Evolutionary conservation across 2,329 filamentous ascomycete species (phyloP), one percentile per base, ranked within the genome.

Genomic region (Xylariomycetidae sp.): DNA sequence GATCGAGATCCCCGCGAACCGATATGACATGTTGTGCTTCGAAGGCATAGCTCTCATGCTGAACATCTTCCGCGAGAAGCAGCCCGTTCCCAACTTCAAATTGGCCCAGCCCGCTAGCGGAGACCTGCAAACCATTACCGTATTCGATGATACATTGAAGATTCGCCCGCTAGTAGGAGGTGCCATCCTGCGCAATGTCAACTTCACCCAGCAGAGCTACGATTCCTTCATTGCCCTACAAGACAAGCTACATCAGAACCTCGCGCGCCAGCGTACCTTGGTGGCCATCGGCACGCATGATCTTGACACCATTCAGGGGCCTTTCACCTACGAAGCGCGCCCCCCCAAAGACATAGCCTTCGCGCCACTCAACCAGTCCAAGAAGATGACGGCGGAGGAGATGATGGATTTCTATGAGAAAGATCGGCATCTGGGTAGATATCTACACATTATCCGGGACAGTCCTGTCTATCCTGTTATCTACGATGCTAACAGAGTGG

Each of bases 201-300:
- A 82, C 54, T 97, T 98, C 72, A 89, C 86, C 50, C 75, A 92
- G 67, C 86, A 82, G 48, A 77, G 85, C 47, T 98, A 98, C 62
- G 87, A 94, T 50, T 96, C 88, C 55, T 98, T 98, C 84, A 98
- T 98, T 58, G 78, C 83, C 36, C 75, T 98, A 30, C 92, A 98
- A 68, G 94, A 98, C 67, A 98, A 98, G 70, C 77, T 98, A 30
- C 92, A 98, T 68, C 85, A 90, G 60, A 98, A 98, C 58, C 70
- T 98, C 46, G 94, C 92, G 30, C 80, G 92, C 42, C 86, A 97
- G 63, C 74, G 92, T 52, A 96, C 90, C 1, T 68, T 98, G 29
- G 90, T 96, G n/a, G 85, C 90, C 15, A 96, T 98, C 56, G 92
- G 92, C 50, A 98, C 92, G 4, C 92, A 98, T 63, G 90, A 98